Conservation (phyloP, 495 filamentous ascomycete genomes). For the Aspergillus leporis region DNA sequence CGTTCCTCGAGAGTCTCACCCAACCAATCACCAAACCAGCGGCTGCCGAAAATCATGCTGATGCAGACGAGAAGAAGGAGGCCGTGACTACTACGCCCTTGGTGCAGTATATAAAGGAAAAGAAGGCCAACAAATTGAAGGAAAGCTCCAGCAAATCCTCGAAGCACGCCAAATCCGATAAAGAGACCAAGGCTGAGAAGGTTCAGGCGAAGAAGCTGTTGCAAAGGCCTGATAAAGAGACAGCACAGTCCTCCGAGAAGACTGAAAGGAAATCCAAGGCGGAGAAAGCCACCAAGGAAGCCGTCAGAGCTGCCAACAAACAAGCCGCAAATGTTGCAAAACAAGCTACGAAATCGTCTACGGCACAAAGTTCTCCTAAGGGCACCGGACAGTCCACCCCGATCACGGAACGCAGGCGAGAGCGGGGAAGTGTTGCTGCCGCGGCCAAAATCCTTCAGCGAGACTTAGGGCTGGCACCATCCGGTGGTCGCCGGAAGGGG, state of each 20-base stretch:
- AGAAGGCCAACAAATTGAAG: constrained; percentile 85
- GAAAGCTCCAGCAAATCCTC: constrained; percentile 56
- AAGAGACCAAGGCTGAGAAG: constrained; percentile 60
- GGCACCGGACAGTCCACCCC: constrained; percentile 30
- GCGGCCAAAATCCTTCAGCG: constrained; percentile 87
- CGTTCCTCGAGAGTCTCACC: constrained; percentile 84
- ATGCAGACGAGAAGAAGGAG: constrained; percentile 57
- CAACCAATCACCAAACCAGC: constrained; percentile 64
- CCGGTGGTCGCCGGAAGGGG: constrained; percentile 48
- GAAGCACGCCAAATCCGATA: constrained; percentile 60
- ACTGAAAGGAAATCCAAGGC: constrained; percentile 55
- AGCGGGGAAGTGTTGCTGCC: constrained; percentile 70
- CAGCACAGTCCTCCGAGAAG: constrained; percentile 42
- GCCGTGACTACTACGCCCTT: constrained; percentile 81
- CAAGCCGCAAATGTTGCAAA: constrained; percentile 41
- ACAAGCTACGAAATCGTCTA: constrained; percentile 17
- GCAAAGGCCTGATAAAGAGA: constrained; percentile 48
- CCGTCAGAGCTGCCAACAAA: constrained; percentile 77
- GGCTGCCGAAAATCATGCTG: constrained; percentile 51
- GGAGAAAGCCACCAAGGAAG: constrained; percentile 68
- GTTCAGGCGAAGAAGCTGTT: constrained; percentile 51
- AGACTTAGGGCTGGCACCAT: constrained; percentile 79
- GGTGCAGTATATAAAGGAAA: constrained; percentile 86
- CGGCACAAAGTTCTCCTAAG: constrained; percentile 36
- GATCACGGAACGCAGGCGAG: constrained; percentile 52